phyloP scores from a whole-genome alignment of 2,329 filamentous ascomycete genomes.

The Gaeumannomyces tritici region DNA sequence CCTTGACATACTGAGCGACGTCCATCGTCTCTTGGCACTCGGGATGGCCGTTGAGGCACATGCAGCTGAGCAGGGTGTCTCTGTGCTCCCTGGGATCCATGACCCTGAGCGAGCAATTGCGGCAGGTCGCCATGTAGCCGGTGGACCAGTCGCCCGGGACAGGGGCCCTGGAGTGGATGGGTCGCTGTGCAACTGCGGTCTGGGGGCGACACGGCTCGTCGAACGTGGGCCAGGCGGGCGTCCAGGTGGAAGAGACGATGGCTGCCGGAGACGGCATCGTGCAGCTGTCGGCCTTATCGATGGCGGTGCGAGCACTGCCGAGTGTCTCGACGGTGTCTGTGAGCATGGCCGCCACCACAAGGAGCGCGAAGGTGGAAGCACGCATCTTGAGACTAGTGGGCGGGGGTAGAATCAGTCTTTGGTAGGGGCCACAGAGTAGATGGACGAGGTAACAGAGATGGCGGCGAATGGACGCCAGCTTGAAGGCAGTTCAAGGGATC shows the following conservation, averaged over 20 bases:
- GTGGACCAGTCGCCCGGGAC: background rate
- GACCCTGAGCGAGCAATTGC: background rate
- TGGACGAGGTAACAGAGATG: background rate
- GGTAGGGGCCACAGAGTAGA: background rate
- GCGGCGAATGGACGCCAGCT: no score
- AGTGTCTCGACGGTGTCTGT: no score
- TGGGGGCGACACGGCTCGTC: background rate
- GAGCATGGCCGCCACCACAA: background rate
- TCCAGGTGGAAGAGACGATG: background rate
- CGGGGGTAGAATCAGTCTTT: background rate
- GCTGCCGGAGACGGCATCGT: no score
- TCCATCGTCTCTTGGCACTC: background rate
- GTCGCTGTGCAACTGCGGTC: background rate
- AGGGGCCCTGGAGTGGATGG: background rate
- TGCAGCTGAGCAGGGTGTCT: background rate
- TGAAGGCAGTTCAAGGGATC: background rate
- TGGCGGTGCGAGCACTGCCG: no score
- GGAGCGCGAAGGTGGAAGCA: background rate
- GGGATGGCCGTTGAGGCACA: background rate
- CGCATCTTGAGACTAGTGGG: background rate
- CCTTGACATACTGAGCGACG: background rate
- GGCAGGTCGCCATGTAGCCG: background rate
- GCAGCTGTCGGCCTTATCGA: background rate
- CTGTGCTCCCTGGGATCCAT: background rate
- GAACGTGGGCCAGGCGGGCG: background rate